These are phyloP conservation scores for Diaporthe citrichinensis DNA, from an alignment of 2,329 filamentous ascomycete species.

Conservation along the genomic window DNA sequence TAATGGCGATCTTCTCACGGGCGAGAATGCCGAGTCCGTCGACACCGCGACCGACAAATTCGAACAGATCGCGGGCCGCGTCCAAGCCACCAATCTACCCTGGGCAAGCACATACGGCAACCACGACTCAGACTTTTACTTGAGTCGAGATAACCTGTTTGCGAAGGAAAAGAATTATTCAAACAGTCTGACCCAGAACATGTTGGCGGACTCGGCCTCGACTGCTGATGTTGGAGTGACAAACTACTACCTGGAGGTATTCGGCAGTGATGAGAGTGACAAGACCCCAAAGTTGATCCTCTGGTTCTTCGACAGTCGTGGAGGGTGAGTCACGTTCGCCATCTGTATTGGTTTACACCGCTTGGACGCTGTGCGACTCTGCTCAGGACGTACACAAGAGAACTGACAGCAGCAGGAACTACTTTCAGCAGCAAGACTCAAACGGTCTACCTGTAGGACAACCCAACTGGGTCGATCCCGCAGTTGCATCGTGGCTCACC, in stretches of 20 bases:
- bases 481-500: conserved; percentile 61
- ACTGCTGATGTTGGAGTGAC: conserved; percentile 34
- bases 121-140: conserved; percentile 65
- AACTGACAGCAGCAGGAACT: conserved; percentile 12
- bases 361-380: not conserved
- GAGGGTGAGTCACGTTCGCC: conserved; percentile 48
- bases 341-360: not conserved
- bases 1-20: conserved; percentile 71
- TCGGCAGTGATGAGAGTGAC: conserved; percentile 2
- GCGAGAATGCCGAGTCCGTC: conserved; percentile 60
- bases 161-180: conserved; percentile 36
- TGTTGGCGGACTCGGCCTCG: conserved; percentile 12
- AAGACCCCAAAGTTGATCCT: conserved; percentile 56
- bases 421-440: conserved; percentile 42
- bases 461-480: conserved; percentile 60
- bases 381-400: not conserved
- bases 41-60: conserved; percentile 61
- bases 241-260: conserved; percentile 38
- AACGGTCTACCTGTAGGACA: conserved; percentile 44
- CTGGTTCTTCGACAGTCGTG: conserved; percentile 74
- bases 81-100: conserved; percentile 58
- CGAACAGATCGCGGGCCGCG: conserved; percentile 59
- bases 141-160: conserved; percentile 52
- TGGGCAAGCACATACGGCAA: conserved; percentile 68
- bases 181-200: conserved; percentile 40